Conservation (phyloP, 169 alveolate species). For the Cyclospora cayetanensis region DNA sequence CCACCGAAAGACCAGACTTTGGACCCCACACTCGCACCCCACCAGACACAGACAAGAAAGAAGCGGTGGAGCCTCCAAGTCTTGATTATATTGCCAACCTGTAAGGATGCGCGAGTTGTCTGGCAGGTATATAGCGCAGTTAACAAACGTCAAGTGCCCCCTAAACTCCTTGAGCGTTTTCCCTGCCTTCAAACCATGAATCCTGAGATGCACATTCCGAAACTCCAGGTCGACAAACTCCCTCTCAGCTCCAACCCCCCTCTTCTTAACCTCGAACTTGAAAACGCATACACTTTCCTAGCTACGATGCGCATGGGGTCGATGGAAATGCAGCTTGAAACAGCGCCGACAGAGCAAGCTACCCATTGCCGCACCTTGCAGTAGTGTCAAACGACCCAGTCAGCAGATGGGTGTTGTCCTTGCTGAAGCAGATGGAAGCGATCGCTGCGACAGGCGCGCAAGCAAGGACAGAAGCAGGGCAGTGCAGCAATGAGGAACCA, state of each 20-base stretch:
- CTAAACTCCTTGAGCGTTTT: constrained; percentile 75
- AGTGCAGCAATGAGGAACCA: background rate
- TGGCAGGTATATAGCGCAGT: constrained; percentile 69
- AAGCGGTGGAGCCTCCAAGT: too few species aligned
- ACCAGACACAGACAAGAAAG: too few species aligned
- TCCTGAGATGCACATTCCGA: constrained; percentile 16
- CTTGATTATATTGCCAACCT: too few species aligned
- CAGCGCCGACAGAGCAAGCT: background rate
- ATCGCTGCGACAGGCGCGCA: constrained; percentile 80
- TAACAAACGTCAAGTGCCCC: constrained; percentile 75
- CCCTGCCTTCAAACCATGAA: constrained; percentile 74
- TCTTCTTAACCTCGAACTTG: too few species aligned
- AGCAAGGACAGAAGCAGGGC: background rate
- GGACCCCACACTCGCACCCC: too few species aligned
- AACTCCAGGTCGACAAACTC: background rate
- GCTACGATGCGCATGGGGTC: too few species aligned
- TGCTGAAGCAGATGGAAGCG: constrained; percentile 83
- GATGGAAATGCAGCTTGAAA: background rate
- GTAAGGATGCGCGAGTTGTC: constrained; percentile 46
- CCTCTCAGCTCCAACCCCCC: too few species aligned
- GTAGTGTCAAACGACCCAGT: constrained; percentile 86
- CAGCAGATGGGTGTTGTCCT: constrained; percentile 82
- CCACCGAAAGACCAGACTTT: background rate
- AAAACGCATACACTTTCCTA: too few species aligned
- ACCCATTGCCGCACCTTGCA: constrained; percentile 74